Evolutionary conservation across 2,329 filamentous ascomycete genomes (phyloP), one percentile per base, ranked within the genome.

Genomic region (Xylaria sp.): DNA sequence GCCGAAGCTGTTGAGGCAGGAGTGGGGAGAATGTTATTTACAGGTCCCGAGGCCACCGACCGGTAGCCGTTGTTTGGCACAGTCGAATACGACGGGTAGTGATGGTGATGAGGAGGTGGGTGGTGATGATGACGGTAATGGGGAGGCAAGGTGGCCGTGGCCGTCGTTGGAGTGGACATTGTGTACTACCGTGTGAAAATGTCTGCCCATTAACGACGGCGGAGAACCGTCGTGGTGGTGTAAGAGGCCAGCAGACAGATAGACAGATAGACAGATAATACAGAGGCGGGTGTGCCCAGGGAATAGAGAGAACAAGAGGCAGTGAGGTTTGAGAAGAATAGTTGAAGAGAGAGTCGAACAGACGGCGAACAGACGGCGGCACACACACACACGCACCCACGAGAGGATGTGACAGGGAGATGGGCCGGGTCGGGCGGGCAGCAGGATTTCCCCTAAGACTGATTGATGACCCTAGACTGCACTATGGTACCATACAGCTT

Each of bases 91-190:
- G 69, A 60, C 28, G 68, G 69, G 42, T 74, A 74, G 78, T 87
- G 86, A 74, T 88, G 87, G 73, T 86, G 87, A 80, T 87, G 87
- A 65, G 85, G 85, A 79, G 86, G 84, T 67, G 82, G 81, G 64
- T 83, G 82, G 75, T 84, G 83, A 72, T 83, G 83, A 70, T 83
- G 80, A 70, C 85, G 84, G 78, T 88, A 86, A 77, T 89, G 88
- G 72, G 85, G 86, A 75, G 88, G 88, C 74, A 92, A 83, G 70
- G 88, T 90, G 73, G 88, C 88, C 76, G 89, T 90, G 72, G 89
- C 89, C 73, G 89, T 90, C 66, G 90, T 92, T 70, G 91, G 91
- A 71, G 91, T 93, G 83, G 91, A 94, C 91, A 94, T 94, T 77
- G 67, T 77, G 64, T 35, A 8, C 8, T 21, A 17, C 38, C 31